Evolutionary conservation across 2,329 filamentous ascomycete genomes (phyloP).

Genomic region (Penicillium sp.): DNA sequence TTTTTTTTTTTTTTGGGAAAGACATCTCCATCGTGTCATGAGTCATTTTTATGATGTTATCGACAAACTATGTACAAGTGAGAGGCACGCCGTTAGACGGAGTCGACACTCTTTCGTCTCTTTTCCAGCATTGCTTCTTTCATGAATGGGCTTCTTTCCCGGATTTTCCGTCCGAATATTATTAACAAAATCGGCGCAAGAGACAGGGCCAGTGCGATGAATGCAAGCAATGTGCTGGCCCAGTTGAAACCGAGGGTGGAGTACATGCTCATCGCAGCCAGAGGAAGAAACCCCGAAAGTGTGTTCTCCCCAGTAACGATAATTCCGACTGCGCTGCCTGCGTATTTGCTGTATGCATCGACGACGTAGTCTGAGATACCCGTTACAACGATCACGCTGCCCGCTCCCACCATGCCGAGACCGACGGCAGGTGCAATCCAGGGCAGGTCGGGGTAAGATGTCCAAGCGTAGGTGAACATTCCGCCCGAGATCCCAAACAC

Average conservation of each 20-base stretch:
- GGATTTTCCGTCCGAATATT: conserved; percentile 39
- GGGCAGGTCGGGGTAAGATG: conserved; percentile 29
- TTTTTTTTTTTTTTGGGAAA: not conserved
- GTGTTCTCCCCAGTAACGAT: conserved; percentile 46
- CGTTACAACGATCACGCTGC: conserved; percentile 45
- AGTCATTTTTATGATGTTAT: not conserved
- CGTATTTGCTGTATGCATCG: conserved; percentile 50
- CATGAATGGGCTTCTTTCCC: conserved; percentile 26
- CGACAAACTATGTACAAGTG: not conserved
- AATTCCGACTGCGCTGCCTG: conserved; percentile 47
- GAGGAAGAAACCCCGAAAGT: conserved; percentile 45
- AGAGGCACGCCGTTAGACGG: conserved; percentile 8
- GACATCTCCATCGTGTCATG: not conserved
- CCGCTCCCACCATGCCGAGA: conserved; percentile 41
- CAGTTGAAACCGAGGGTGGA: conserved; percentile 39
- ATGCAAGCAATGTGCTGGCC: conserved; percentile 43
- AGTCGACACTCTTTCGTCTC: conserved; percentile 21
- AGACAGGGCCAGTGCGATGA: conserved; percentile 37
- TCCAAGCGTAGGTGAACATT: conserved; percentile 40
- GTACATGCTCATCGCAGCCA: conserved; percentile 44
- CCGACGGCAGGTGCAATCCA: conserved; percentile 38
- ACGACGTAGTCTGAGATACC: conserved; percentile 51
- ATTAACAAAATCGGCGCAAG: conserved; percentile 40
- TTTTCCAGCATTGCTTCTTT: conserved; percentile 27
- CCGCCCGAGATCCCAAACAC: conserved; percentile 36